Evolutionary conservation across 805 yeast species (phyloP).

Genomic region (Nakazawaea holstii): DNA sequence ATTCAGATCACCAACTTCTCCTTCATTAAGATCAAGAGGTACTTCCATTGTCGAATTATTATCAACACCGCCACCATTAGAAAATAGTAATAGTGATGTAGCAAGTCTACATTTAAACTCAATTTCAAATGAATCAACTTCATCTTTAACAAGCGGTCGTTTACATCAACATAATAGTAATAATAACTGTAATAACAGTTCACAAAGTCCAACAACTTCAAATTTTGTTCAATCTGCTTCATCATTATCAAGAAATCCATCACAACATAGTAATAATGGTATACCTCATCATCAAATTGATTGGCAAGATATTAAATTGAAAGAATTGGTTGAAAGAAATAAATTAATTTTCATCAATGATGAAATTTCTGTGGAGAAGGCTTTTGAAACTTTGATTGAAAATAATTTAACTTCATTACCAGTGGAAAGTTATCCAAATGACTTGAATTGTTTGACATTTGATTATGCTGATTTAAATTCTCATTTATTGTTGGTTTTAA

Average conservation of each 20-base stretch:
- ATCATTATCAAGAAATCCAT: conserved; percentile 31
- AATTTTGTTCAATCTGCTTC: background rate
- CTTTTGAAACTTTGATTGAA: conserved; percentile 70
- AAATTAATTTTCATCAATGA: conserved; percentile 68
- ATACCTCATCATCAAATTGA: conserved; percentile 32
- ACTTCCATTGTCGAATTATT: conserved; percentile 72
- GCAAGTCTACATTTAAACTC: conserved; percentile 13
- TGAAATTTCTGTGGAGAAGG: conserved; percentile 73
- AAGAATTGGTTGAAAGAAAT: conserved; percentile 73
- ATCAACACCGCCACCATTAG: conserved; percentile 71
- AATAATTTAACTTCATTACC: conserved; percentile 85
- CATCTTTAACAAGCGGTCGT: background rate
- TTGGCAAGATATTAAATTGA: conserved; percentile 70
- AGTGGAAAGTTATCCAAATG: conserved; percentile 51
- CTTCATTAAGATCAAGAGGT: conserved; percentile 36
- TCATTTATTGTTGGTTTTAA: conserved; percentile 76
- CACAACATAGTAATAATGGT: conserved; percentile 19
- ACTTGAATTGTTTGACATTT: conserved; percentile 72
- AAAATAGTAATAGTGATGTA: conserved; percentile 16
- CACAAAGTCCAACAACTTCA: background rate
- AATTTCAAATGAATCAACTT: conserved; percentile 9
- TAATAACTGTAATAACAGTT: conserved; percentile 2
- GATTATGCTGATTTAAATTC: conserved; percentile 91
- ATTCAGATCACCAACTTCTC: conserved; percentile 32
- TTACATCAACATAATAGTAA: conserved; percentile 5